A percentile compares a stretch with the other conserved stretches of the same genome.
phyloP scores from a whole-genome alignment of 2,329 filamentous ascomycete species.

The Phaeoacremonium minimum region DNA sequence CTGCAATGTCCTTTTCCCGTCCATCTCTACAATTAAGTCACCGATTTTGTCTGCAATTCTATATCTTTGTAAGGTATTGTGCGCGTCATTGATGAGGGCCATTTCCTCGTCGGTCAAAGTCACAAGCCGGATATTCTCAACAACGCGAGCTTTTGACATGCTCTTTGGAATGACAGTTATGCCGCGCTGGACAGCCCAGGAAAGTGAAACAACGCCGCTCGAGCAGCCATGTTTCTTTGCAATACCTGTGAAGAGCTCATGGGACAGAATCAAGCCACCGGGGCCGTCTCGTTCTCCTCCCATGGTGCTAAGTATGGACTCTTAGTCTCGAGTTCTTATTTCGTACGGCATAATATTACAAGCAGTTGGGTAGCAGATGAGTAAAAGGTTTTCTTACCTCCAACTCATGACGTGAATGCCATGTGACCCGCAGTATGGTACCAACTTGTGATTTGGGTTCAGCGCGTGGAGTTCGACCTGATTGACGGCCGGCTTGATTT shows the following conservation, averaged over 20 bases:
- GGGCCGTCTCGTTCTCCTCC: not conserved
- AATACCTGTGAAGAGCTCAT: conserved; percentile 16
- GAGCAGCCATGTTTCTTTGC: conserved; percentile 16
- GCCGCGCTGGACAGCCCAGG: conserved; percentile 19
- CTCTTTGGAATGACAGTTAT: conserved; percentile 19
- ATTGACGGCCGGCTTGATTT: conserved; percentile 47
- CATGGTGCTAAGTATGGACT: too few species aligned
- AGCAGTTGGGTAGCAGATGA: not conserved
- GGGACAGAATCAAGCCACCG: conserved; percentile 12
- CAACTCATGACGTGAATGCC: conserved; percentile 24
- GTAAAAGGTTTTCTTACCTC: conserved; percentile 18
- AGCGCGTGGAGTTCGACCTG: conserved; percentile 49
- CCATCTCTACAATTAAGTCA: conserved; percentile 10
- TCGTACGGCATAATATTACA: too few species aligned
- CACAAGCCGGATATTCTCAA: conserved; percentile 18
- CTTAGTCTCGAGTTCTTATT: too few species aligned
- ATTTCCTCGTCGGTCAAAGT: conserved; percentile 19
- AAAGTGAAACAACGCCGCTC: conserved; percentile 18
- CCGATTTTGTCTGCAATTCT: conserved; percentile 14
- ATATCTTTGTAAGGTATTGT: conserved; percentile 14
- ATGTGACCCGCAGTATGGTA: conserved; percentile 22
- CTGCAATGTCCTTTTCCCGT: conserved; percentile 14
- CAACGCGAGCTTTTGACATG: conserved; percentile 12
- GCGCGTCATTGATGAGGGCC: conserved; percentile 16
- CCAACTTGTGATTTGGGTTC: conserved; percentile 23